phyloP scores from a whole-genome alignment of 2,329 filamentous ascomycete species.

The Verticillium dahliae region DNA sequence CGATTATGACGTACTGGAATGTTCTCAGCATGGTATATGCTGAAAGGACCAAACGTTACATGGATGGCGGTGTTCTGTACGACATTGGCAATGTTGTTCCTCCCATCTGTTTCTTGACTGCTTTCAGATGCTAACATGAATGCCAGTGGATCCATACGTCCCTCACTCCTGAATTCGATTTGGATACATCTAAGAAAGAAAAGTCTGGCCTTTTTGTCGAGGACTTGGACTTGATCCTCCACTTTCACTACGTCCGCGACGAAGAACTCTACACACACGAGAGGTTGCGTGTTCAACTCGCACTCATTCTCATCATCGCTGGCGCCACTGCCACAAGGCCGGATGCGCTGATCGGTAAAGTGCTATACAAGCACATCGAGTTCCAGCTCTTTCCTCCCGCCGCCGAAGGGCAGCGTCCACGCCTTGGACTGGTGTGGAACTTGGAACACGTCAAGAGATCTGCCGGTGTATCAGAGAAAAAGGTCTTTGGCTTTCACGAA shows the following conservation, averaged over 20 bases:
- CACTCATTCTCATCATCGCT: slow-evolving; percentile 13
- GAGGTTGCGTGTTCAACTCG: slow-evolving; percentile 15
- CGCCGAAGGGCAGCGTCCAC: slow-evolving; percentile 8
- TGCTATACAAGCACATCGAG: slow-evolving; percentile 18
- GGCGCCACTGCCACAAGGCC: slow-evolving; percentile 15
- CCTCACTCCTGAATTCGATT: slow-evolving; percentile 7
- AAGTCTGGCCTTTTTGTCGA: slow-evolving; percentile 15
- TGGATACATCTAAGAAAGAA: slow-evolving; percentile 16
- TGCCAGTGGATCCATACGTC: slow-evolving; percentile 12
- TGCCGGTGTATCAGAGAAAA: slow-evolving; percentile 14
- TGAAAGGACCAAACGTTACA: slow-evolving; percentile 9
- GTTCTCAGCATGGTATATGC: slow-evolving; percentile 14
- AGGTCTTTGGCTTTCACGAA: slow-evolving; percentile 17
- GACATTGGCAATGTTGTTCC: slow-evolving; percentile 13
- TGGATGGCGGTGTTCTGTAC: slow-evolving; percentile 10
- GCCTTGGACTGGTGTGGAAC: slow-evolving; percentile 15
- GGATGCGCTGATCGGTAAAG: slow-evolving; percentile 15
- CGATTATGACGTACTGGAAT: slow-evolving; percentile 13
- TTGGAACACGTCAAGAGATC: slow-evolving; percentile 18
- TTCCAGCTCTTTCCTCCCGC: slow-evolving; percentile 17
- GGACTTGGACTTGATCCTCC: slow-evolving; percentile 15
- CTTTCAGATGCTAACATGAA: slow-evolving; percentile 5
- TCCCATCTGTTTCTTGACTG: slow-evolving; percentile 1
- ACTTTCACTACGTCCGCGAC: slow-evolving; percentile 15
- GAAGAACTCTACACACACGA: slow-evolving; percentile 16